Conservation (phyloP, 2,329 filamentous ascomycete genomes). For the Penicillium freii region DNA sequence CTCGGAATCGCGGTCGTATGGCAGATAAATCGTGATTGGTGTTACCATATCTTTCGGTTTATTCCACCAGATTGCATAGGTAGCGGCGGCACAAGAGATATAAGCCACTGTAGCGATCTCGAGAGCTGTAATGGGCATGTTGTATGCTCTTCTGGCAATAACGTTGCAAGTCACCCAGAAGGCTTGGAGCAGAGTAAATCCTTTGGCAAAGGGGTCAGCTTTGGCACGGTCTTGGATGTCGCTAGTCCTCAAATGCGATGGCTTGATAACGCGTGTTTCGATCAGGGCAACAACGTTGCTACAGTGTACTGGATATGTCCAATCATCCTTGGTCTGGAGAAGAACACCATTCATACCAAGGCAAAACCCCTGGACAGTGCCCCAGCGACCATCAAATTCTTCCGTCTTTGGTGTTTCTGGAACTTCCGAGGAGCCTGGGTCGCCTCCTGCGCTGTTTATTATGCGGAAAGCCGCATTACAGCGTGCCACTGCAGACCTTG, state of each 20-base stretch:
- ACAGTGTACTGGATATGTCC: conserved; percentile 7
- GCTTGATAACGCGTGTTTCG: conserved; percentile 10
- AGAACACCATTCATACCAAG: conserved; percentile 4
- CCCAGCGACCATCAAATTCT: neutral
- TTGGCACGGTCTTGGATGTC: conserved; percentile 19
- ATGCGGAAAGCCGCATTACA: conserved; percentile 6
- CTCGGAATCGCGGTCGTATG: conserved; percentile 3
- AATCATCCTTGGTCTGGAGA: conserved; percentile 9
- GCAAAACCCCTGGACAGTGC: conserved; percentile 1
- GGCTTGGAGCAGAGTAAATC: conserved; percentile 13
- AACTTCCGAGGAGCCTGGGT: neutral
- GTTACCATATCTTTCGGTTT: conserved; percentile 20
- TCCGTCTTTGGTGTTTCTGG: neutral
- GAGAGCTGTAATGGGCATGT: conserved; percentile 11
- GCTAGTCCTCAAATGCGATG: neutral
- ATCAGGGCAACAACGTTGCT: conserved; percentile 8
- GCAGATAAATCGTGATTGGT: conserved; percentile 13
- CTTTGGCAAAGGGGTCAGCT: conserved; percentile 14
- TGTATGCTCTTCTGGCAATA: conserved; percentile 12
- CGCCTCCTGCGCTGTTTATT: neutral
- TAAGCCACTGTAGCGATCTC: conserved; percentile 18
- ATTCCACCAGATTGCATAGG: conserved; percentile 16
- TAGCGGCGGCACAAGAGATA: conserved; percentile 7
- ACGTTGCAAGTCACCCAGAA: conserved; percentile 9
- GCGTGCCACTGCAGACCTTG: neutral